These are phyloP conservation scores for Scopulariopsis brevicaulis DNA, from an alignment of 2,329 filamentous ascomycete genomes.

Conservation along the genomic window DNA sequence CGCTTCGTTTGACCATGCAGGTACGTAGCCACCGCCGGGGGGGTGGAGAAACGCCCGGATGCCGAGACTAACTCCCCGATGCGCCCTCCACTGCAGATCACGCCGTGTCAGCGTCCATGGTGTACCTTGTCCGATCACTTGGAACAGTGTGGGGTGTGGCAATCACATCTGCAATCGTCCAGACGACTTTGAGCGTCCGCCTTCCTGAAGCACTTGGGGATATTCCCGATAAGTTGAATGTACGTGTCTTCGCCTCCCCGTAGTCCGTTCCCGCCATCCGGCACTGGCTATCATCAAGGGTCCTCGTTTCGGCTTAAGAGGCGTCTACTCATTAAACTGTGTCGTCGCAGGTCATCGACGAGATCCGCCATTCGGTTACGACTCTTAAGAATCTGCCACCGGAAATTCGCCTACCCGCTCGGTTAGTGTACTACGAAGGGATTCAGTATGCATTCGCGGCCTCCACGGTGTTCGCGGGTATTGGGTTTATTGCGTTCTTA, in stretches of 20 bases:
- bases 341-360: conserved; percentile 51
- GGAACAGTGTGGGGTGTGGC: conserved; percentile 56
- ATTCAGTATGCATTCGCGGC: conserved; percentile 43
- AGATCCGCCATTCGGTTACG: conserved; percentile 49
- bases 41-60: not conserved
- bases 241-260: conserved; percentile 18
- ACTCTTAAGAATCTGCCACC: conserved; percentile 41
- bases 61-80: not conserved
- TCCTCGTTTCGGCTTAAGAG: too few relatives aligned
- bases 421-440: conserved; percentile 48
- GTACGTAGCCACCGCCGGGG: conserved; percentile 20
- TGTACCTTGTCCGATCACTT: conserved; percentile 52
- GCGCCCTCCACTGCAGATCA: conserved; percentile 47
- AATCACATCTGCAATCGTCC: conserved; percentile 48
- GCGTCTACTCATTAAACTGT: too few relatives aligned
- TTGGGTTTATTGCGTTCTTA: conserved; percentile 25
- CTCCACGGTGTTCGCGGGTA: conserved; percentile 36
- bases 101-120: conserved; percentile 49
- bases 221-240: conserved; percentile 45
- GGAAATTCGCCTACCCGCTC: conserved; percentile 42
- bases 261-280: not conserved
- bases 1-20: conserved; percentile 49
- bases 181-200: conserved; percentile 45
- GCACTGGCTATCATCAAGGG: not conserved
- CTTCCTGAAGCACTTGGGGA: conserved; percentile 41